Percentiles rank a stretch among this genome's conserved stretches.
phyloP scores from a whole-genome alignment of 257 asterid species.

The Parsonsia alboflavescens region DNA sequence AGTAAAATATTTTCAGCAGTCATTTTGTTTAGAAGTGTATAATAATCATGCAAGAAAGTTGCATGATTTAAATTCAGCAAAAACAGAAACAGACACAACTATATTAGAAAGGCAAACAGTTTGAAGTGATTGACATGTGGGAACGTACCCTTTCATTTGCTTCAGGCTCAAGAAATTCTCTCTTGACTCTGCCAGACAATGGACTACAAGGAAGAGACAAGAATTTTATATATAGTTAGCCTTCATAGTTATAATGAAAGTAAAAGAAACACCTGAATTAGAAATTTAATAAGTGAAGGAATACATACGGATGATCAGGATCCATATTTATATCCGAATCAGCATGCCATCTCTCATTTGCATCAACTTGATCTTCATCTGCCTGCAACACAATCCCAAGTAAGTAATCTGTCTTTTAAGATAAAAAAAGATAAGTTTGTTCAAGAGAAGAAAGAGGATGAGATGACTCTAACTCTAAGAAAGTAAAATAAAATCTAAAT shows the following conservation, averaged over 20 bases:
- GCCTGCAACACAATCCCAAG: slow-evolving; percentile 19
- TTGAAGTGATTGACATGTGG: not conserved
- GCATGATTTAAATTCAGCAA: no score
- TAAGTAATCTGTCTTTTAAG: not conserved
- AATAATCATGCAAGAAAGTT: not conserved
- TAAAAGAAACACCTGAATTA: not conserved
- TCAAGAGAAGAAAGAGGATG: not conserved
- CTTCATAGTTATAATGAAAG: not conserved
- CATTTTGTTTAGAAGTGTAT: not conserved
- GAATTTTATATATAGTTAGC: not conserved
- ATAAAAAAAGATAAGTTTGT: not conserved
- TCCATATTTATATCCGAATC: slow-evolving; percentile 32
- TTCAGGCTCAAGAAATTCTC: slow-evolving; percentile 62
- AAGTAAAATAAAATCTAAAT: not conserved
- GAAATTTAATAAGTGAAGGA: not conserved
- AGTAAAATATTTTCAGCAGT: not conserved
- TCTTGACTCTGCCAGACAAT: slow-evolving; percentile 39
- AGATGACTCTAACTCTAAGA: not conserved
- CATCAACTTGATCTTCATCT: slow-evolving; percentile 41
- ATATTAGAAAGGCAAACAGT: not conserved
- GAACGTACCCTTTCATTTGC: slow-evolving; percentile 52
- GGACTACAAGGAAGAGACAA: slow-evolving; percentile 21
- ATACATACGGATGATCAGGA: slow-evolving; percentile 27
- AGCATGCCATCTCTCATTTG: slow-evolving; percentile 34
- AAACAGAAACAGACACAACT: not conserved